A percentile compares a stretch with the other conserved stretches of the same genome.
Conservation (phyloP, 345 rosid genomes). For the Lumnitzera littorea region DNA sequence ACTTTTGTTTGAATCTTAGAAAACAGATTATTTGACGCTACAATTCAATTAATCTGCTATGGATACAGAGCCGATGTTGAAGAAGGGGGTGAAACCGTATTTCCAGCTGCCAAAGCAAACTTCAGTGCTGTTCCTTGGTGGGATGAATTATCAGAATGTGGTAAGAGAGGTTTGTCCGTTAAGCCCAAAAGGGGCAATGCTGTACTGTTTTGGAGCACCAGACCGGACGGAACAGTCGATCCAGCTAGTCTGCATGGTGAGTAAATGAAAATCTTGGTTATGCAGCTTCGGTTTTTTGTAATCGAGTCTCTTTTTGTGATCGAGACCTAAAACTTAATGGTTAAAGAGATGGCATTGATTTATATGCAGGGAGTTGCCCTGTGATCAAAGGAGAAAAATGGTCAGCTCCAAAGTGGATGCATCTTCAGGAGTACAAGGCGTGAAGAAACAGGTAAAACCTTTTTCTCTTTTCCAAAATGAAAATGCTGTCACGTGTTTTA, state of each 20-base stretch:
- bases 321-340: neutral
- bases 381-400: conserved; percentile 21
- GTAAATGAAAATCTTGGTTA: neutral
- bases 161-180: conserved; percentile 15
- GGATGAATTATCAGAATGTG: conserved; percentile 21
- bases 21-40: neutral
- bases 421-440: conserved; percentile 4
- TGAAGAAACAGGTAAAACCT: neutral
- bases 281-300: neutral
- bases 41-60: neutral
- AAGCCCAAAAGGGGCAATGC: conserved; percentile 25
- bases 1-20: neutral
- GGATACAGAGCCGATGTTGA: conserved; percentile 16
- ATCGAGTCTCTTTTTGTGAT: no score
- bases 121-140: conserved; percentile 23
- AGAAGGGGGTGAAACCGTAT: conserved; percentile 23
- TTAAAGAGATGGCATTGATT: neutral
- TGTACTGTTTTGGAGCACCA: conserved; percentile 19
- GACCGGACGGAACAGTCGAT: conserved; percentile 14
- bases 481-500: no score
- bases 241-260: conserved; percentile 19
- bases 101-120: conserved; percentile 14
- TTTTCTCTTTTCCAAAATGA: no score
- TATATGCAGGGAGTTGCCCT: conserved; percentile 13
- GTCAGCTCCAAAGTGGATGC: conserved; percentile 26